Base-by-base conservation (phyloP, 306 rosid species). In the Dalbergia cultrata region DNA sequence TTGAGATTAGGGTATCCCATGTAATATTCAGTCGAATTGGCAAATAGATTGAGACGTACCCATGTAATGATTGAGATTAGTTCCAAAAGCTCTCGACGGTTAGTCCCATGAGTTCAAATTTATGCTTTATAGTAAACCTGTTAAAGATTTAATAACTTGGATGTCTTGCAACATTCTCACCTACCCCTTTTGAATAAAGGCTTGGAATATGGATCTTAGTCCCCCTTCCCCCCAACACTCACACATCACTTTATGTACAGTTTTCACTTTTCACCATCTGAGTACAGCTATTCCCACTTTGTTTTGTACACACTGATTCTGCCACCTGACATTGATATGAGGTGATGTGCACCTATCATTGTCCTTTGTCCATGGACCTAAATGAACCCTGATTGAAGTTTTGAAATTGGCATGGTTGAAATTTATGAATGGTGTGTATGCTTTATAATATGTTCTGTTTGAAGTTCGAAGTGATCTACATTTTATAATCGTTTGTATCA, bases 1-100 rank as follows among this genome's bases (percentile, higher is more conserved):
- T 26, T 26, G 47, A 47, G 44, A 39, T 57, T 72, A 67, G 71
- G 72, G 16, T 53, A 52, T 65, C 39, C 79, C 44, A n/a, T 72
- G 53, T 81, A 45, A 45, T 67, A 14, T 7, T n/a, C 67, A 0
- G 7, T 52, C 49, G 13, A 8, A 49, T 26, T 4, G 52, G 58
- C 72, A 49, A 53, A 26, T 53, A 54, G 49, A 80, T 62, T 44
- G 21, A 67, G 75, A 18, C 54, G 7, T 10, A 49, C 54, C 54
- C 17, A 5, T 50, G 6, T 50, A 5, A 50, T n/a, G 7, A 8
- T 50, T 58, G 17, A 59, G 14, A 75, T 21, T 31, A 58, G 44
- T 50, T 47, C 34, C 58, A 7, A 16, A 73, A 9, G 34, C 33
- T 37, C 33, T 49, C 68, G 14, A 37, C 7, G 41, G 41, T 37